Evolutionary conservation across 2,329 filamentous ascomycete species (phyloP).

Genomic region (Chrysoporthe puriensis): DNA sequence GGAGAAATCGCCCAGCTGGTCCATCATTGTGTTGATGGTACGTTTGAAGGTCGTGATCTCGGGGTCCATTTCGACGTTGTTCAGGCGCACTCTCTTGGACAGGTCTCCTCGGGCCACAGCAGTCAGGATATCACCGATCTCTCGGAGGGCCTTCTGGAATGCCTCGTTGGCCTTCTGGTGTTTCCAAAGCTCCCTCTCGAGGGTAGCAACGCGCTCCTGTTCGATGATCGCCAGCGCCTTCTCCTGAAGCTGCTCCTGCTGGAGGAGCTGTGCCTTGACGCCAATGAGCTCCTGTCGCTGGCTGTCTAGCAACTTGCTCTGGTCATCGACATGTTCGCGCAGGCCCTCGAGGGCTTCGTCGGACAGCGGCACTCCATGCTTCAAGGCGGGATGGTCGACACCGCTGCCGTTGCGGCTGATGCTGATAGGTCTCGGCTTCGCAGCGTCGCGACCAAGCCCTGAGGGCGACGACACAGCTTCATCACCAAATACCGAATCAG

Average conservation of each 20-base stretch:
- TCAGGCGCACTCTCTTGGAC: conserved; percentile 95
- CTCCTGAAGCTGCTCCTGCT: conserved; percentile 85
- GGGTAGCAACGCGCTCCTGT: conserved; percentile 81
- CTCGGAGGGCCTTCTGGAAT: conserved; percentile 94
- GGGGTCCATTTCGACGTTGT: conserved; percentile 94
- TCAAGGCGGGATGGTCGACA: conserved; percentile 33
- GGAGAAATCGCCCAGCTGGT: conserved; percentile 94
- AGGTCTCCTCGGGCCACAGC: conserved; percentile 93
- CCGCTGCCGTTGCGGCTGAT: conserved; percentile 35
- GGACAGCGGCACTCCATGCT: conserved; percentile 61
- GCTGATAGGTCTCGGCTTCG: conserved; percentile 33
- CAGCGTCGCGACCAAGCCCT: conserved; percentile 45
- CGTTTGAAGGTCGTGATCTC: conserved; percentile 98
- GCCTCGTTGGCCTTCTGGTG: conserved; percentile 98
- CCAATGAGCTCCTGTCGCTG: conserved; percentile 85
- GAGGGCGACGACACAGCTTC: conserved; percentile 51
- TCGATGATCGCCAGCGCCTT: conserved; percentile 82
- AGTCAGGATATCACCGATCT: conserved; percentile 97
- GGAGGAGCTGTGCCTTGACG: conserved; percentile 81
- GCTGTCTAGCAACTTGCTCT: conserved; percentile 87
- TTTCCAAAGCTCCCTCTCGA: conserved; percentile 94
- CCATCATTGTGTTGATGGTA: conserved; percentile 99
- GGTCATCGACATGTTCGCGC: conserved; percentile 88
- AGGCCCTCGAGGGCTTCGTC: conserved; percentile 85
- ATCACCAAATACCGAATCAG: conserved; percentile 66